Conservation (phyloP, 768 basidiomycete species). For the Suillus plorans region DNA sequence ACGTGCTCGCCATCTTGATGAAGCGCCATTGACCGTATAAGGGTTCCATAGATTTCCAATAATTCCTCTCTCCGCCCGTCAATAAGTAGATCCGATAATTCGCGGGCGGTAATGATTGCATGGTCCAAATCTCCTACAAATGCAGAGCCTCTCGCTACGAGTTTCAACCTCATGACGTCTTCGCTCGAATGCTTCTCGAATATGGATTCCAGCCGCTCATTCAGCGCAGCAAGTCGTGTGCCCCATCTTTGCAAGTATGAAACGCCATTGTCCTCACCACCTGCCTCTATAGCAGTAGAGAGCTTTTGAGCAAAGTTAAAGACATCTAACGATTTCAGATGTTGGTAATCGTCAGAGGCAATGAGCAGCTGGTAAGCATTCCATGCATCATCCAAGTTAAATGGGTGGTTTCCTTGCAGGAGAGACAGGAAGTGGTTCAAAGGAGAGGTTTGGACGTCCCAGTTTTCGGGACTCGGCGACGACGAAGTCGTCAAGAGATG, state of each 20-base stretch:
- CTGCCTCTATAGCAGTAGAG: conserved; percentile 14
- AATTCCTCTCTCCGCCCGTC: conserved; percentile 23
- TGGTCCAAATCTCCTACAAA: conserved; percentile 37
- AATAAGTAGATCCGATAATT: conserved; percentile 21
- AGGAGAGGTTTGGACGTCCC: not conserved
- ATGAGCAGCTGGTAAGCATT: conserved; percentile 28
- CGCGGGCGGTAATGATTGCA: conserved; percentile 30
- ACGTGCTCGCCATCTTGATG: conserved; percentile 32
- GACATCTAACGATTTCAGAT: conserved; percentile 19
- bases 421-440: conserved; percentile 20
- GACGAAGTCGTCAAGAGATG: conserved; percentile 11
- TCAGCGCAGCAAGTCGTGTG: conserved; percentile 32
- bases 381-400: conserved; percentile 44
- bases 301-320: conserved; percentile 28
- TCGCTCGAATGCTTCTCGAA: conserved; percentile 20
- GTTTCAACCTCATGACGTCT: conserved; percentile 25
- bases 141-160: conserved; percentile 33
- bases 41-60: conserved; percentile 34
- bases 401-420: conserved; percentile 15
- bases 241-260: conserved; percentile 35
- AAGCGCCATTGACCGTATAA: conserved; percentile 37
- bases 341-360: not conserved
- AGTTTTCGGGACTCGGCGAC: conserved; percentile 7
- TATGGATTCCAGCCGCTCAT: conserved; percentile 29
- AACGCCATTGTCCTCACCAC: conserved; percentile 14